Percentiles rank a stretch among this genome's conserved stretches.
Conservation (phyloP, 164 flowering plant genomes). For the Euptelea pleiosperma region DNA sequence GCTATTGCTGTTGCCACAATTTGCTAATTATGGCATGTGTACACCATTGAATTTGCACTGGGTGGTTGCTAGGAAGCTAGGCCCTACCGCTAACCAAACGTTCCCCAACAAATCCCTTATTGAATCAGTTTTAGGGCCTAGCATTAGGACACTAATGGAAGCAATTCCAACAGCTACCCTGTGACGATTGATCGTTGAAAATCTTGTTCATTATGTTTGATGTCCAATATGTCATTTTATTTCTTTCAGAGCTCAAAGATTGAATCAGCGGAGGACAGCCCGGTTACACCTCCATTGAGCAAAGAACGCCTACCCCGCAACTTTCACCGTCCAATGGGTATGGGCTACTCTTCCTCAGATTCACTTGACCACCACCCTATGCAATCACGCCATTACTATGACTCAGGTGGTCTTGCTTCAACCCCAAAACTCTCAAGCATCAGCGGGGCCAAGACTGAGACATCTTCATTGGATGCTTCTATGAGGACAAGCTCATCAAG, state of each 20-base stretch:
- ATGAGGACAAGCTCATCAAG: constrained; percentile 72
- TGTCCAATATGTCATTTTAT: neutral
- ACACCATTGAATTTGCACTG: no score
- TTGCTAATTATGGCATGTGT: no score
- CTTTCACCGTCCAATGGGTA: constrained; percentile 49
- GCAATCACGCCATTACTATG: constrained; percentile 43
- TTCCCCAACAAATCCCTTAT: no score
- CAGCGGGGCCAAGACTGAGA: constrained; percentile 73
- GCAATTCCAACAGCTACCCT: no score
- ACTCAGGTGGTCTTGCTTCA: constrained; percentile 53
- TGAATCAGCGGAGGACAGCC: constrained; percentile 70
- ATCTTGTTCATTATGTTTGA: neutral
- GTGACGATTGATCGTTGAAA: neutral
- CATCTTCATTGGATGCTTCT: constrained; percentile 79
- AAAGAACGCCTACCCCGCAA: constrained; percentile 65
- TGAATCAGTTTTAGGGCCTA: no score
- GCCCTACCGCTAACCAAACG: no score
- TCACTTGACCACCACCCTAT: constrained; percentile 69
- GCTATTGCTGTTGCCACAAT: no score
- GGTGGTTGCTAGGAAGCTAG: no score
- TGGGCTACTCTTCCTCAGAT: constrained; percentile 78
- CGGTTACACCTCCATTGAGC: constrained; percentile 76
- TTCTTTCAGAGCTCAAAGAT: constrained; percentile 56
- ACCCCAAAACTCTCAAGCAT: constrained; percentile 85
- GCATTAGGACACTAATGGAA: no score